Conservation (phyloP, 2,329 filamentous ascomycete genomes). For the Hypoxylon sp. region DNA sequence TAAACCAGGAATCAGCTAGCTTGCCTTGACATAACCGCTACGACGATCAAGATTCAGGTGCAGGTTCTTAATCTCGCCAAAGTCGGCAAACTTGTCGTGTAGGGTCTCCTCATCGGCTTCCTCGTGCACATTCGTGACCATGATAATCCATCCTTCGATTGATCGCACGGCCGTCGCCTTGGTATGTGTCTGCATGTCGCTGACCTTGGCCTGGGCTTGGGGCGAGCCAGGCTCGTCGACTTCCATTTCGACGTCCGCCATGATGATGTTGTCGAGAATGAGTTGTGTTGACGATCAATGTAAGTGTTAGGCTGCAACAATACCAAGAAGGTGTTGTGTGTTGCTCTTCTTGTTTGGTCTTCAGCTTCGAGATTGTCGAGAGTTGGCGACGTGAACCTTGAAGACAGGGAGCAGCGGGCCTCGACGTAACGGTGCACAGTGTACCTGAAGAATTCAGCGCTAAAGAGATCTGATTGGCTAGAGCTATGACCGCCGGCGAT, state of each 20-base stretch:
- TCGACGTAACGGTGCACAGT: not conserved
- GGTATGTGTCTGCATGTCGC: slow-evolving; percentile 77
- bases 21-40: slow-evolving; percentile 88
- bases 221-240: slow-evolving; percentile 63
- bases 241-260: slow-evolving; percentile 72
- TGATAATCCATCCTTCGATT: slow-evolving; percentile 90
- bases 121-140: slow-evolving; percentile 89
- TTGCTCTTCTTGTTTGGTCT: not conserved
- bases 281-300: not conserved
- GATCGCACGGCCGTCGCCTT: slow-evolving; percentile 86
- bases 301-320: not conserved
- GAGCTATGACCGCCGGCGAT: slow-evolving; percentile 4
- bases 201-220: slow-evolving; percentile 62
- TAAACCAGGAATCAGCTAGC: too few relatives aligned
- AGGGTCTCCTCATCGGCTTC: slow-evolving; percentile 87
- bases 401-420: not conserved
- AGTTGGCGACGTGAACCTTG: slow-evolving; percentile 24
- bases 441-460: not conserved
- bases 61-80: slow-evolving; percentile 87
- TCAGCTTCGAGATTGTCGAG: slow-evolving; percentile 1
- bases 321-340: not conserved
- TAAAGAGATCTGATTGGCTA: slow-evolving; percentile 15
- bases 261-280: slow-evolving; percentile 45
- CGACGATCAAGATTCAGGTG: slow-evolving; percentile 86
- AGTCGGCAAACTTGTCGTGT: slow-evolving; percentile 85